phyloP scores from a whole-genome alignment of 1,284 basidiomycete species.

The Sphaerobolus stellatus region DNA sequence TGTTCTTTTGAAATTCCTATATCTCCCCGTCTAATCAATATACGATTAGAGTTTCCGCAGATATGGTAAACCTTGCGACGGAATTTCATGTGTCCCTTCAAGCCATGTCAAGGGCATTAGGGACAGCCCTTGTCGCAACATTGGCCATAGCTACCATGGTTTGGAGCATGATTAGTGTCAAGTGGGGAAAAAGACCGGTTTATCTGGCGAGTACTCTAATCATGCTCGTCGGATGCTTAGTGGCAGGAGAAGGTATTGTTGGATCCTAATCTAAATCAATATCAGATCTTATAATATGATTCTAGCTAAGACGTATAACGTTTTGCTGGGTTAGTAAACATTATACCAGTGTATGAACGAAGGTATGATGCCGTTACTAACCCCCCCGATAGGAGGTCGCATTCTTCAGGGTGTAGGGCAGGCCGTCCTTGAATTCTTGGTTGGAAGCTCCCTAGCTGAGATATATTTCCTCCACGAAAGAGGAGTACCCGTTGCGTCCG shows the following conservation, averaged over 20 bases:
- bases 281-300: neutral
- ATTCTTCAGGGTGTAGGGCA: slow-evolving; percentile 34
- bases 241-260: slow-evolving; percentile 14
- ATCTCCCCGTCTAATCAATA: neutral
- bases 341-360: neutral
- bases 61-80: slow-evolving; percentile 18
- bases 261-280: neutral
- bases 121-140: slow-evolving; percentile 19
- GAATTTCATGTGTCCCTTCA: slow-evolving; percentile 21
- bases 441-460: slow-evolving; percentile 19
- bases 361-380: neutral
- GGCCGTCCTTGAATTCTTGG: slow-evolving; percentile 33
- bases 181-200: slow-evolving; percentile 11
- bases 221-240: slow-evolving; percentile 20
- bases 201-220: slow-evolving; percentile 19
- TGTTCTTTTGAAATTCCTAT: neutral
- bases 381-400: slow-evolving; percentile 13
- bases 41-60: slow-evolving; percentile 18
- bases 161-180: slow-evolving; percentile 8
- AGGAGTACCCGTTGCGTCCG: slow-evolving; percentile 8
- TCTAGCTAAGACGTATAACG: slow-evolving; percentile 18
- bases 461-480: slow-evolving; percentile 24
- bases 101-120: slow-evolving; percentile 20
- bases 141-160: slow-evolving; percentile 19
- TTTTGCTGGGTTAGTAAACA: slow-evolving; percentile 13